Base-by-base conservation (phyloP, 768 basidiomycete genomes). In the Tricholoma bakamatsutake region DNA sequence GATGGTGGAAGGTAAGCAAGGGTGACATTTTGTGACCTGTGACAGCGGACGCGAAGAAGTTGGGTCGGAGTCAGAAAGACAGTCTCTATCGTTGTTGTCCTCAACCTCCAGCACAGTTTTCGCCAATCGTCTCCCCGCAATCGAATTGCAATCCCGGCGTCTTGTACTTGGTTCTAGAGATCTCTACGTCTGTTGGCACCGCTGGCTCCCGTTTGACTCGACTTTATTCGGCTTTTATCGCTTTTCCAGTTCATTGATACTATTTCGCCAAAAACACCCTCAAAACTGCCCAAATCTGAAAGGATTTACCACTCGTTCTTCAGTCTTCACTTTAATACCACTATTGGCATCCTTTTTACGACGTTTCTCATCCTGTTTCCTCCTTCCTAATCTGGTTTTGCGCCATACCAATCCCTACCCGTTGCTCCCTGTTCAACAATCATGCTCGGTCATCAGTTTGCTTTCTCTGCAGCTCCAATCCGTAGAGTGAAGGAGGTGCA, bases 401-500 rank as follows among this genome's bases (percentile, higher is more conserved):
- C 30, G 37, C 57, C 51, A 31, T 50, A 50, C 53, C 57, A 55
- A 52, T 27, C 50, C 21, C 28, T 50, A 33, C 42, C 53, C 45
- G 49, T 61, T 61, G 54, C 51, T 56, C 52, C 47, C 27, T 59
- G 57, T 57, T 66, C 62, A 63, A 48, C 55, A 67, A 74, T 53
- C 73, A 92, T 93, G 90, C 79, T 91, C 55, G 90, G 90, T 61
- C 90, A 92, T 74, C 88, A 89, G 72, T 93, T 93, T 66, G 90
- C 94, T 59, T 90, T 82, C 72, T 97, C 95, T 27, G 86, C 91
- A 66, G 95, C 94, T 53, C 96, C 96, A 30, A 82, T 96, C 73
- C 88, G 91, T 74, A 93, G 92, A 75, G 91, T 98, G 65, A 90
- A 87, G 77, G 95, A 98, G 76, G 95, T 98, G 59, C 95, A 98